A percentile compares a stretch with the other conserved stretches of the same genome.
Conservation (phyloP, 371 early-diverging fungal genomes). For the Mortierella sp. region DNA sequence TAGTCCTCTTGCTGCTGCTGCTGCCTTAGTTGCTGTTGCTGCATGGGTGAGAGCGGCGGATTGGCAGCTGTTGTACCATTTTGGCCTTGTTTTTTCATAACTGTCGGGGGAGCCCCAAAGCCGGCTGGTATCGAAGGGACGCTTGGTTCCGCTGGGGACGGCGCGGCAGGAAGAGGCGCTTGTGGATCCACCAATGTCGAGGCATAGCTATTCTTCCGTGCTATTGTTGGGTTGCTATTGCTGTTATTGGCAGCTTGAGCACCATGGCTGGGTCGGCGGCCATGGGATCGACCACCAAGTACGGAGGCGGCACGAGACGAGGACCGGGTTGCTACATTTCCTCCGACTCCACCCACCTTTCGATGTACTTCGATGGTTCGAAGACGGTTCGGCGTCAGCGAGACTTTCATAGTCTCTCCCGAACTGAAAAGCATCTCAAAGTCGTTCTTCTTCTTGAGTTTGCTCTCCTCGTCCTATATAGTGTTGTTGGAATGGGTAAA, state of each 20-base stretch:
- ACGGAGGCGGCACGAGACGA: conserved; percentile 48
- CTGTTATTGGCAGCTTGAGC: neutral
- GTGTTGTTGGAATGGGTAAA: neutral
- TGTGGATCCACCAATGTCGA: neutral
- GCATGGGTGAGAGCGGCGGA: conserved; percentile 22
- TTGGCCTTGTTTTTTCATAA: conserved; percentile 23
- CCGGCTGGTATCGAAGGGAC: conserved; percentile 37
- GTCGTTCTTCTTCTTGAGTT: conserved; percentile 55
- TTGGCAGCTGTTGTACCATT: neutral
- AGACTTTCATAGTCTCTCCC: conserved; percentile 68
- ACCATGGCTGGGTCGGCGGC: conserved; percentile 41
- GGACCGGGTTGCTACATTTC: conserved; percentile 31
- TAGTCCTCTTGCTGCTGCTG: conserved; percentile 8
- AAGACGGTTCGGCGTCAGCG: conserved; percentile 70
- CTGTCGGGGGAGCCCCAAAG: conserved; percentile 25
- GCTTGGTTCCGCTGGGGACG: conserved; percentile 14
- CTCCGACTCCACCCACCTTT: conserved; percentile 26
- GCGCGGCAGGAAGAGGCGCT: conserved; percentile 3
- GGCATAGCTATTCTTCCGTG: conserved; percentile 27
- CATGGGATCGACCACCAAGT: conserved; percentile 34
- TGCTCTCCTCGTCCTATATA: conserved; percentile 50
- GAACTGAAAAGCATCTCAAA: conserved; percentile 70
- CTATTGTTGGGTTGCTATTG: neutral
- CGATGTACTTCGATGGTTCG: conserved; percentile 65
- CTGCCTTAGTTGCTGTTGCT: conserved; percentile 19